Base-by-base conservation (phyloP, 148 eudicot species). In the Arbutus unedo region DNA sequence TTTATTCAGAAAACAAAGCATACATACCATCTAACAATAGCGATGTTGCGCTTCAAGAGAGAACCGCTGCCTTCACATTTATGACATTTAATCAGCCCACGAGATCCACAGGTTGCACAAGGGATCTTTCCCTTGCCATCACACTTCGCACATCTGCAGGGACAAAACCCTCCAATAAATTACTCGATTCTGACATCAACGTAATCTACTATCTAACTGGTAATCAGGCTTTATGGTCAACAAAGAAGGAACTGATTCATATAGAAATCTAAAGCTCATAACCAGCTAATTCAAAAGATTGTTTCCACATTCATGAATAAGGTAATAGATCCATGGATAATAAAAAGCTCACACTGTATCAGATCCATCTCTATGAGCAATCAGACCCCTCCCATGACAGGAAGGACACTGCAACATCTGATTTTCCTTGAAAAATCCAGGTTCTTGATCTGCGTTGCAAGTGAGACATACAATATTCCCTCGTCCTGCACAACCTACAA, bases 291-390 rank as follows among this genome's bases (percentile, higher is more conserved):
- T 41, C 49, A 19, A 25, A 44, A 67, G 55, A 60, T 47, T 67
- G 72, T 13, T 43, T 60, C 56, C 18, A 66, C 10, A 67, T 82
- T 51, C 45, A 50, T 48, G n/a, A 41, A 6, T 64, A 62, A 21
- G 45, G 25, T 77, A 15, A 64, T 9, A 78, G 10, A 21, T 70
- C 25, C 23, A 75, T 10, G 14, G 31, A 56, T 15, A 60, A 16
- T 72, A 49, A 64, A 85, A 49, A 56, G 19, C 93, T 89, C 86
- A 97, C 99, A 88, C 89, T 83, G 99, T 86, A 84, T 97, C 99
- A 85, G 99, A 94, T 78, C 99, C 99, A 87, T 97, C 98, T 84
- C 64, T 88, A 74, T 97, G 99, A 82, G 99, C 98, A 85, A 92
- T 89, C 79, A 97, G 89, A 85, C 99, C 99, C 91, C 99, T 91